phyloP scores from a whole-genome alignment of 2,329 filamentous ascomycete species.

The Pseudocercospora cruenta region DNA sequence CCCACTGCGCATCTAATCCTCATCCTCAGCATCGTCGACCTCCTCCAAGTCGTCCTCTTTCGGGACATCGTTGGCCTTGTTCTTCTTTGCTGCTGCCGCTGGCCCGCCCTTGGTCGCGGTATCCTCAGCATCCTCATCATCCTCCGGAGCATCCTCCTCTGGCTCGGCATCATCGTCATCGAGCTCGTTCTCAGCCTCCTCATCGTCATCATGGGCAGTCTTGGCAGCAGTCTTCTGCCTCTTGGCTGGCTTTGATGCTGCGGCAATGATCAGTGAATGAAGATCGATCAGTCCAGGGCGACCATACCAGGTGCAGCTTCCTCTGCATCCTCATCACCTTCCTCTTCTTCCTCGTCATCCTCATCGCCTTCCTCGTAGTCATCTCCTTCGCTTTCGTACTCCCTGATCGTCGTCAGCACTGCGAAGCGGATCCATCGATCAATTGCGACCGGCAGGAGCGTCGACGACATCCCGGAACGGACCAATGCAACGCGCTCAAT shows the following conservation, averaged over 20 bases:
- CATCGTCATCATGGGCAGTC: slow-evolving; percentile 24
- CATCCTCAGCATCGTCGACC: slow-evolving; percentile 27
- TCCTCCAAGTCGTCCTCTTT: slow-evolving; percentile 39
- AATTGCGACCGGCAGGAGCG: slow-evolving; percentile 6
- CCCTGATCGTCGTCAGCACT: slow-evolving; percentile 4
- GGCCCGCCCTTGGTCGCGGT: slow-evolving; percentile 35
- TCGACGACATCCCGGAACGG: neutral
- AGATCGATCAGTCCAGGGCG: neutral
- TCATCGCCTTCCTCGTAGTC: slow-evolving; percentile 23
- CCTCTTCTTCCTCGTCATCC: slow-evolving; percentile 20
- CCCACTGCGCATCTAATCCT: neutral
- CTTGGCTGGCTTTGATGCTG: slow-evolving; percentile 29
- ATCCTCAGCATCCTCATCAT: slow-evolving; percentile 38
- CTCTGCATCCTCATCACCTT: slow-evolving; percentile 20
- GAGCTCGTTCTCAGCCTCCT: slow-evolving; percentile 27
- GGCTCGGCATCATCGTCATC: slow-evolving; percentile 36
- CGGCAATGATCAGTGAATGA: neutral
- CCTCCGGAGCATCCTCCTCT: slow-evolving; percentile 36
- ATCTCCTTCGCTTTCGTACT: slow-evolving; percentile 13
- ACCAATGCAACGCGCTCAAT: neutral
- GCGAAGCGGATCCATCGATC: neutral
- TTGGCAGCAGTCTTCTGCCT: slow-evolving; percentile 28
- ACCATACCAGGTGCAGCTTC: slow-evolving; percentile 22
- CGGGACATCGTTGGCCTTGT: slow-evolving; percentile 35
- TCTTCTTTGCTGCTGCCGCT: slow-evolving; percentile 36